Percentiles rank a stretch among this genome's conserved stretches.
These are phyloP conservation scores for Cytospora chrysosperma DNA, from an alignment of 2,329 filamentous ascomycete species.

Conservation along the genomic window DNA sequence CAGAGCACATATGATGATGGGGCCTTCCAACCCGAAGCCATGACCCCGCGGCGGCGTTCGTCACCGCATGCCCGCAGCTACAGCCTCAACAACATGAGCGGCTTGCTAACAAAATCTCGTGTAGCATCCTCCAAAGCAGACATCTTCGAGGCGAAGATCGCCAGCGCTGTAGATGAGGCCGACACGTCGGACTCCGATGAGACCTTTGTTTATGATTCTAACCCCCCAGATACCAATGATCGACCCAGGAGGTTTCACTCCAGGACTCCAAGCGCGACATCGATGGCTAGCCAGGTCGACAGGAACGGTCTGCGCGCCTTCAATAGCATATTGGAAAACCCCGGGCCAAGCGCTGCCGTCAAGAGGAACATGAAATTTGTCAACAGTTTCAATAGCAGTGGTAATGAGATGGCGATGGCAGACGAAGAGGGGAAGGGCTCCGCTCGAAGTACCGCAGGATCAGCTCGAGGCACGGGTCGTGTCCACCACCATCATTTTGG, in stretches of 20 bases:
- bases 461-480: slow-evolving; percentile 64
- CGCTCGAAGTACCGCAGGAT: slow-evolving; percentile 60
- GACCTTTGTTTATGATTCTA: slow-evolving; percentile 98
- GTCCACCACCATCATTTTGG: slow-evolving; percentile 75
- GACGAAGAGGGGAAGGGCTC: slow-evolving; percentile 68
- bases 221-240: slow-evolving; percentile 70
- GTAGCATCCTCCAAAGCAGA: slow-evolving; percentile 92
- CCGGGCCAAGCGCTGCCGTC: slow-evolving; percentile 52
- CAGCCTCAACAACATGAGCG: slow-evolving; percentile 40
- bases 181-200: slow-evolving; percentile 97
- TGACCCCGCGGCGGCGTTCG: slow-evolving; percentile 28
- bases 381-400: slow-evolving; percentile 68
- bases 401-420: slow-evolving; percentile 52
- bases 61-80: slow-evolving; percentile 29
- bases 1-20: slow-evolving; percentile 34
- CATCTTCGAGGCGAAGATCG: slow-evolving; percentile 96
- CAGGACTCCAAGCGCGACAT: slow-evolving; percentile 90
- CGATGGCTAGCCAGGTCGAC: slow-evolving; percentile 71
- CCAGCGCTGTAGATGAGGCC: slow-evolving; percentile 91
- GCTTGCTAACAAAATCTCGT: slow-evolving; percentile 44
- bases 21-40: slow-evolving; percentile 20
- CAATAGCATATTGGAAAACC: slow-evolving; percentile 63
- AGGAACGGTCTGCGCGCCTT: slow-evolving; percentile 61
- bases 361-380: slow-evolving; percentile 98
- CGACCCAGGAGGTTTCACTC: slow-evolving; percentile 81